A percentile compares a stretch with the other conserved stretches of the same genome.
These are phyloP conservation scores for Mortierella sp. DNA, from an alignment of 371 early-diverging fungal genomes.

Conservation along the genomic window DNA sequence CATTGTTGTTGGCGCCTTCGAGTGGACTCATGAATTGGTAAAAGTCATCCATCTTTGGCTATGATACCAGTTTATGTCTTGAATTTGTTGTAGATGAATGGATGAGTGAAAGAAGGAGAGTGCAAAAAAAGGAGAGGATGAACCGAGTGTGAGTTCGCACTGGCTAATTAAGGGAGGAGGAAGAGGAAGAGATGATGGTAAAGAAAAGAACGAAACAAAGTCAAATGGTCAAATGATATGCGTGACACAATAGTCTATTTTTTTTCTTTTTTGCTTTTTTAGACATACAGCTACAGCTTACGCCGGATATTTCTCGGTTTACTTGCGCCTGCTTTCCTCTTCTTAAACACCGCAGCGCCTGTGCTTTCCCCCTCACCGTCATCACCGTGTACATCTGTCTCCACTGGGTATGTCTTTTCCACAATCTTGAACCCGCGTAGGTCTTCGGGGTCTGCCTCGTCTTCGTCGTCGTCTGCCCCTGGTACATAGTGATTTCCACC, in stretches of 20 bases:
- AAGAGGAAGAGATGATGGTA: background rate
- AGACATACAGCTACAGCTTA: conserved; percentile 22
- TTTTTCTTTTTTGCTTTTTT: background rate
- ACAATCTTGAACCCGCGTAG: conserved; percentile 65
- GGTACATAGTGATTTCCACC: conserved; percentile 20
- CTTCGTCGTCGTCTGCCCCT: conserved; percentile 60
- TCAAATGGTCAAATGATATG: background rate
- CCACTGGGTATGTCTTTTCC: conserved; percentile 65
- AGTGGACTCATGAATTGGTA: conserved; percentile 56
- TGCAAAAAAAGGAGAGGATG: too few species aligned
- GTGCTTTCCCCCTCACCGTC: conserved; percentile 11
- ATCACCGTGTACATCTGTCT: conserved; percentile 24
- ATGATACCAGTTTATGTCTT: background rate
- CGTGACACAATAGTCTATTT: background rate
- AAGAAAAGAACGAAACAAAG: background rate
- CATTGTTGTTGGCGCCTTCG: conserved; percentile 39
- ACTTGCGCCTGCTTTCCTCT: conserved; percentile 60
- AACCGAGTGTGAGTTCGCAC: background rate
- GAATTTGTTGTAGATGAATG: background rate
- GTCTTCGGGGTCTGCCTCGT: conserved; percentile 63
- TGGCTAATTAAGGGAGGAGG: background rate
- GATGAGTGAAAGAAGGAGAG: background rate
- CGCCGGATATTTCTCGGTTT: conserved; percentile 56
- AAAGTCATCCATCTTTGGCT: conserved; percentile 45
- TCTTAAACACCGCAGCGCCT: conserved; percentile 63